Evolutionary conservation across 2,329 filamentous ascomycete genomes (phyloP), one percentile per base, ranked within the genome.

Genomic region (Aspergillus bombycis): DNA sequence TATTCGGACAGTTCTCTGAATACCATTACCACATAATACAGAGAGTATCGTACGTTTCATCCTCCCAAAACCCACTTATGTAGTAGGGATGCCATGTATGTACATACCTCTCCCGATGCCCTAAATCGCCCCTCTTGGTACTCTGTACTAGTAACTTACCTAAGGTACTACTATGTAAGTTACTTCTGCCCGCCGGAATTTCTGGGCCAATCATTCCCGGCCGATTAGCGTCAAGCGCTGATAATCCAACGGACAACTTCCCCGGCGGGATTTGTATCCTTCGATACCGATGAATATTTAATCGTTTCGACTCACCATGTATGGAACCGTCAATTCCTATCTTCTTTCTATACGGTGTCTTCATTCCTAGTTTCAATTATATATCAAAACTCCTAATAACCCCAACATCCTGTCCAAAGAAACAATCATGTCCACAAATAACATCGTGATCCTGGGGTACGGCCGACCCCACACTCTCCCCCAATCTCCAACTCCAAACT

Each of bases 381-480:
- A 26, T 19, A 56, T 26, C 32, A 16, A 28, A 28, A 7, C 45
- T 3, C 14, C 28, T 7, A 28, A 48, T 12, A 41, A n/a, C 7
- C 11, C 11, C 45, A 9, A 46, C 23, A 16, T 19, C 6, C 9
- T 19, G 7, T n/a, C 11, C 8, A 21, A 26, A 21, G n/a, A 26
- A 32, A 23, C 12, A 30, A 64, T 55, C 50, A 79, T 79, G 77
- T 64, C 72, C 14, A 58, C 54, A 23, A 76, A 78, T 62, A 77
- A 75, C 53, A 78, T 79, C 46, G 77, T 80, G n/a, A 69, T 80
- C 61, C 67, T 79, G 52, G 78, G 78, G 78, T 80, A 74, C 64
- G 71, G 28, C 41, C 21, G 28, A 32, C 34, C 45, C 43, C 53
- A 52, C 53, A 30, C 23, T 43, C 45, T 28, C 23, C 32, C 45